phyloP scores from a whole-genome alignment of 2,329 filamentous ascomycete genomes.

The Pleoardoris graminearum region DNA sequence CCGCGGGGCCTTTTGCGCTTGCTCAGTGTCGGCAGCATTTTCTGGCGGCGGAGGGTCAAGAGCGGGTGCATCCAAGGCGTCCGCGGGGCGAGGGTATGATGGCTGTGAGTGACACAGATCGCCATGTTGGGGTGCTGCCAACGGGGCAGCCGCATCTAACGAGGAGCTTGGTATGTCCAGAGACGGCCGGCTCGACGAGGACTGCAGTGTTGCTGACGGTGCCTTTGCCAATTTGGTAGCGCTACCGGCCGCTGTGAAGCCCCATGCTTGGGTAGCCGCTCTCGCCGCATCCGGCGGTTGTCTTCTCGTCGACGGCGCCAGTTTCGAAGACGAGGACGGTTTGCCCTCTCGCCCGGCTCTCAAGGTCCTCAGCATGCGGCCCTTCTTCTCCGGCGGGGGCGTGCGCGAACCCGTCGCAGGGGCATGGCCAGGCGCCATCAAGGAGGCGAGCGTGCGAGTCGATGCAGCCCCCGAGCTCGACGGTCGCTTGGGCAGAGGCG shows the following conservation, averaged over 20 bases:
- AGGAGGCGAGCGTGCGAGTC: slow-evolving; percentile 27
- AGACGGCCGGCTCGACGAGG: slow-evolving; percentile 31
- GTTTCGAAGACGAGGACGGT: slow-evolving; percentile 49
- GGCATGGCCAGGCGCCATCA: slow-evolving; percentile 38
- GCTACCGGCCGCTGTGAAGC: slow-evolving; percentile 34
- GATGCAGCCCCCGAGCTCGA: slow-evolving; percentile 48
- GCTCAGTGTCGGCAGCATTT: slow-evolving; percentile 18
- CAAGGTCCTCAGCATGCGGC: slow-evolving; percentile 60
- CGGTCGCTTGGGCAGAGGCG: slow-evolving; percentile 64
- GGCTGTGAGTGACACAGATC: slow-evolving; percentile 19
- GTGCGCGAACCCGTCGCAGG: slow-evolving; percentile 56
- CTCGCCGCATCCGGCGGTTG: slow-evolving; percentile 61
- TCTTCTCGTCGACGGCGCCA: slow-evolving; percentile 50
- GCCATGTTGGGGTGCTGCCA: slow-evolving; percentile 11
- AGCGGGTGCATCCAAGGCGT: slow-evolving; percentile 18
- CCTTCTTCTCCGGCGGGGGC: slow-evolving; percentile 65
- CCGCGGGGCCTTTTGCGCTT: slow-evolving; percentile 10
- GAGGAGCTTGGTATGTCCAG: slow-evolving; percentile 28
- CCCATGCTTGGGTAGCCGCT: slow-evolving; percentile 67
- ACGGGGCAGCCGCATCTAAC: slow-evolving; percentile 11
- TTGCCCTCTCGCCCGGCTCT: slow-evolving; percentile 52
- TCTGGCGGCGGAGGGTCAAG: slow-evolving; percentile 21
- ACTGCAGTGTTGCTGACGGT: slow-evolving; percentile 18
- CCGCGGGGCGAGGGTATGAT: slow-evolving; percentile 29
- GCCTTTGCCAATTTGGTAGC: slow-evolving; percentile 19